phyloP scores from a whole-genome alignment of 208 protist genomes.

The Crithidia bombi region DNA sequence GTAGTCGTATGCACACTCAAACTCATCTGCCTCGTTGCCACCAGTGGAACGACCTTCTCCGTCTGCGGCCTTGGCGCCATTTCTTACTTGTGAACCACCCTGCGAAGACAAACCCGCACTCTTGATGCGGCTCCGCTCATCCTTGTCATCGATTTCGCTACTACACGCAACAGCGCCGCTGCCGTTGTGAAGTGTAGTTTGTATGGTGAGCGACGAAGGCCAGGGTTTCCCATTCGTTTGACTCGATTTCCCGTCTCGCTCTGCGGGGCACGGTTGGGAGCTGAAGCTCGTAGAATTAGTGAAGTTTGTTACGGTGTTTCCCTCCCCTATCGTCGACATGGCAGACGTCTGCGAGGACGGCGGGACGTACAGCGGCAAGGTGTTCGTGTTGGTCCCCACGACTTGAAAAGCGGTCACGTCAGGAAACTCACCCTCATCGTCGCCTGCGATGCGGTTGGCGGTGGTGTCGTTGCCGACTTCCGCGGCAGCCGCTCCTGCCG shows the following conservation, averaged over 20 bases:
- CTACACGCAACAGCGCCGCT: neutral
- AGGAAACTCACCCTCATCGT: conserved; percentile 30
- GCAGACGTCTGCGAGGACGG: conserved; percentile 9
- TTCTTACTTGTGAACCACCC: neutral
- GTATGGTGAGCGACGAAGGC: conserved; percentile 3
- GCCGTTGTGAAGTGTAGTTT: neutral
- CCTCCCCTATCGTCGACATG: conserved; percentile 6
- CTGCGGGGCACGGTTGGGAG: neutral
- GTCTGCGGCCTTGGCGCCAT: too few species aligned
- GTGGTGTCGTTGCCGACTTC: neutral
- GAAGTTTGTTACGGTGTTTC: neutral
- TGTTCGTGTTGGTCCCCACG: neutral
- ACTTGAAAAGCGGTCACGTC: conserved; percentile 22
- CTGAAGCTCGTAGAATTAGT: neutral
- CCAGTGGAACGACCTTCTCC: too few species aligned
- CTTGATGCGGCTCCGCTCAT: neutral
- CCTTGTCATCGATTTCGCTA: neutral
- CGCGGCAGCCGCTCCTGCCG: neutral
- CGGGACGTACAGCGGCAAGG: neutral
- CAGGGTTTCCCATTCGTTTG: conserved; percentile 1
- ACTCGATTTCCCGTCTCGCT: neutral
- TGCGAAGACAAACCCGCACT: neutral
- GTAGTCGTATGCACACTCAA: neutral
- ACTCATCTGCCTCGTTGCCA: conserved; percentile 16
- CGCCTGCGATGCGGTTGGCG: neutral